Base-by-base conservation (phyloP, 805 yeast species). In the Ogataea pini region DNA sequence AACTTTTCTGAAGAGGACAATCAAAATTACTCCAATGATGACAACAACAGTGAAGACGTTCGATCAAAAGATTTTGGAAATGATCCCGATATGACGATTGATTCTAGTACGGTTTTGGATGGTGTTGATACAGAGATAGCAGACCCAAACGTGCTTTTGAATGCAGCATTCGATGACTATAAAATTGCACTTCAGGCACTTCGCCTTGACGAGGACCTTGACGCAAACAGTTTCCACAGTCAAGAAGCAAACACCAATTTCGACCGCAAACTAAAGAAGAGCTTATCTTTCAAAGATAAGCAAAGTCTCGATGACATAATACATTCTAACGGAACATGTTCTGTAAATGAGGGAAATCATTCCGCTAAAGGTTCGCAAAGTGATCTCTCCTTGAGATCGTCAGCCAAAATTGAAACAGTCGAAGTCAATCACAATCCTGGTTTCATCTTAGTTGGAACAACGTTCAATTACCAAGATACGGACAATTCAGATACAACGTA, bases 111-210 rank as follows among this genome's bases (percentile, higher is more conserved):
- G 10, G 51, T 56, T 13, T 33, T 56, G 34, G 50, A 48, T 2
- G 48, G 39, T 16, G 39, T 57, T 29, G 53, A 58, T 16, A 20
- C 43, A 10, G 60, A 56, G 7, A 18, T 51, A 1, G 40, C 54
- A 8, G 59, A 59, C 36, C 53, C 62, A 3, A 45, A 57, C 12
- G 51, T 50, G 29, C 42, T 61, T 10, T 42, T 61, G 4, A 50
- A 48, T 19, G 49, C 52, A 17, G 65, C 65, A 5, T 61, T 59
- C 40, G 60, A 59, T 32, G 62, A 61, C 36, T 61, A 59, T 39
- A 50, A 56, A 39, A 48, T 40, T 13, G 63, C 61, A 20, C 44
- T 55, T 14, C 47, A 52, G 31, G 44, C 56, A 14, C 47, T 54
- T 20, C 40, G 52, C 13, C 34, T 46, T 16, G 57, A 53, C 33